These are phyloP conservation scores for Pascua guehoae DNA, from an alignment of 1,284 basidiomycete genomes.

Conservation along the genomic window DNA sequence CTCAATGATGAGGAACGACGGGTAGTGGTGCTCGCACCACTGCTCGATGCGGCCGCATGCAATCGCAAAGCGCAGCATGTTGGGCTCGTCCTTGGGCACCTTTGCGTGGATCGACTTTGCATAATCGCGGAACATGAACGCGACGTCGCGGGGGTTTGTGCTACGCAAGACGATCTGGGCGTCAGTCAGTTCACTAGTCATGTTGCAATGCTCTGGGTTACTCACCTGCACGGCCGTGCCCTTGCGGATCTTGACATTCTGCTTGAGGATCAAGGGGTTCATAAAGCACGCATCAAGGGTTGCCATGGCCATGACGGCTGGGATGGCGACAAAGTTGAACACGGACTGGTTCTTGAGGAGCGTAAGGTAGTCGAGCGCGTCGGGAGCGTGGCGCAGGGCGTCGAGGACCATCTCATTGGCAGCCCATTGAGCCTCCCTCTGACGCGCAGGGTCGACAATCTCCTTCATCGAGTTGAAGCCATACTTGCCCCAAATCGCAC, in stretches of 20 bases:
- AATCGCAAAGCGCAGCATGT: slow-evolving; percentile 74
- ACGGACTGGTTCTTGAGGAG: slow-evolving; percentile 85
- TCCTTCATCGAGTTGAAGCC: slow-evolving; percentile 59
- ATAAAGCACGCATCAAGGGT: slow-evolving; percentile 88
- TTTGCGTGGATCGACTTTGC: slow-evolving; percentile 78
- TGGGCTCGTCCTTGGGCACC: slow-evolving; percentile 76
- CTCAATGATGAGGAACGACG: slow-evolving; percentile 67
- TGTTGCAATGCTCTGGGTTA: slow-evolving; percentile 16
- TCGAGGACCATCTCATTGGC: slow-evolving; percentile 88
- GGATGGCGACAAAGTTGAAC: slow-evolving; percentile 96
- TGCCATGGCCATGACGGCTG: slow-evolving; percentile 93
- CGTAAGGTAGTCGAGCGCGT: slow-evolving; percentile 84
- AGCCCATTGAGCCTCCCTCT: slow-evolving; percentile 67
- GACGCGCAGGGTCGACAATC: slow-evolving; percentile 52
- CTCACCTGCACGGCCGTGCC: slow-evolving; percentile 76
- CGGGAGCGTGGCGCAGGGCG: slow-evolving; percentile 77
- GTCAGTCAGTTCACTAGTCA: no score
- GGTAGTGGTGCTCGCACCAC: slow-evolving; percentile 86
- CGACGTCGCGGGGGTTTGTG: slow-evolving; percentile 87
- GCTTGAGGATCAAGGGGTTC: slow-evolving; percentile 84
- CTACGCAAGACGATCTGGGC: slow-evolving; percentile 79
- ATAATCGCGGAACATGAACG: slow-evolving; percentile 80
- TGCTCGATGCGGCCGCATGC: slow-evolving; percentile 84
- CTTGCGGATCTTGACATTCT: slow-evolving; percentile 94
- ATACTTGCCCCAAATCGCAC: slow-evolving; percentile 79